These are phyloP conservation scores for Naegleria fowleri DNA, from an alignment of 208 protist genomes.

Conservation along the genomic window DNA sequence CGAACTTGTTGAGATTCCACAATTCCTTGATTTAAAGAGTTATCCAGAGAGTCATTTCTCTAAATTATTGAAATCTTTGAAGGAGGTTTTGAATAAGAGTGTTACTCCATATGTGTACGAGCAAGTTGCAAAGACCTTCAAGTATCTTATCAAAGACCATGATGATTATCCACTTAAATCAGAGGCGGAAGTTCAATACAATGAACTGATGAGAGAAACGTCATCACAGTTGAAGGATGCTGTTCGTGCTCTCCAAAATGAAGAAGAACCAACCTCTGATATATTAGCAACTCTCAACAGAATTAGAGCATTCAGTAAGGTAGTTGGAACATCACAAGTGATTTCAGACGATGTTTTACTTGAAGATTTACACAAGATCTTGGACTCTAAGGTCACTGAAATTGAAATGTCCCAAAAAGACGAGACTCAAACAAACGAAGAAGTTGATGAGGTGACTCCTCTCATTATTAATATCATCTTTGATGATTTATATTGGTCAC, in stretches of 20 bases:
- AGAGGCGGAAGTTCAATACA: not conserved
- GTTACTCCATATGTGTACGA: not conserved
- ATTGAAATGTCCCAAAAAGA: not conserved
- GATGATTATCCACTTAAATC: not conserved
- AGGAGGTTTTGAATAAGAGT: not conserved
- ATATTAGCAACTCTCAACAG: not conserved
- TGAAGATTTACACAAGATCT: not conserved
- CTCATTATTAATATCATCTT: not conserved
- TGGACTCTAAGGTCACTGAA: not conserved
- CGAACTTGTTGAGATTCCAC: not conserved
- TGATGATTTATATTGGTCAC: not conserved
- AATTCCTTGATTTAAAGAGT: not conserved
- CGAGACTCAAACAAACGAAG: not conserved
- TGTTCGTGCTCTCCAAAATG: not conserved
- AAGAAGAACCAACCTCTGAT: not conserved
- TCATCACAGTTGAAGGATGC: not conserved
- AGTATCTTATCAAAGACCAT: not conserved
- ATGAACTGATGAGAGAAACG: conserved; percentile 13
- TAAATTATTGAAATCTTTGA: not conserved
- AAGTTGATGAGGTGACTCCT: not conserved
- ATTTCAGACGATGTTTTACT: not conserved
- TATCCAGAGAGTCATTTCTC: not conserved
- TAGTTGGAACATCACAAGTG: not conserved
- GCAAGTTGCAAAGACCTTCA: not conserved
- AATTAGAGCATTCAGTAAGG: not conserved